phyloP scores from a whole-genome alignment of 768 basidiomycete genomes.

The Phylloporus sp. region DNA sequence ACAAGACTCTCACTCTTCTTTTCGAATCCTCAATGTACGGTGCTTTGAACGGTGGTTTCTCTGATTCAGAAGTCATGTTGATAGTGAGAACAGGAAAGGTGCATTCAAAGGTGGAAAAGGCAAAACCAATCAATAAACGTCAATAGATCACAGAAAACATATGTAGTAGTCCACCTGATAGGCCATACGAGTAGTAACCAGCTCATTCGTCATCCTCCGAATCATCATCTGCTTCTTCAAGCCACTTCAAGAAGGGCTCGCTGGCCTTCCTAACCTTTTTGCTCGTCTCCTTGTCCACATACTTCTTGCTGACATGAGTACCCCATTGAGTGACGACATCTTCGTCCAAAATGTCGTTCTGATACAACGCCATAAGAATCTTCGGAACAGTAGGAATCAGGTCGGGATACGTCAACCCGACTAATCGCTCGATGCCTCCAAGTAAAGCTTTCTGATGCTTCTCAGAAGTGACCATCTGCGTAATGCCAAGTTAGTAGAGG shows the following conservation, averaged over 20 bases:
- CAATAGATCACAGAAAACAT: conserved; percentile 13
- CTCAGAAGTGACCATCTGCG: conserved; percentile 83
- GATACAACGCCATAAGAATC: conserved; percentile 92
- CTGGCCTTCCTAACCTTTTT: conserved; percentile 96
- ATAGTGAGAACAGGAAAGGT: not conserved
- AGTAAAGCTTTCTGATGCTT: conserved; percentile 94
- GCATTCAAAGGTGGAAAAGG: not conserved
- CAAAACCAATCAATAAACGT: not conserved
- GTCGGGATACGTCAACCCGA: conserved; percentile 72
- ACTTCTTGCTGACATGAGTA: conserved; percentile 95
- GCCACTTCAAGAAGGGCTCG: conserved; percentile 96
- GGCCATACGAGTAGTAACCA: not conserved
- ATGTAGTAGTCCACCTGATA: not conserved
- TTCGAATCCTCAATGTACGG: conserved; percentile 45
- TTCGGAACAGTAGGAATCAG: conserved; percentile 75
- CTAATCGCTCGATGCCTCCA: conserved; percentile 86
- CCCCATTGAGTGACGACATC: conserved; percentile 90
- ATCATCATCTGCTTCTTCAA: conserved; percentile 83
- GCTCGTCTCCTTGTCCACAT: conserved; percentile 89
- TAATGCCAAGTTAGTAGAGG: conserved; percentile 5
- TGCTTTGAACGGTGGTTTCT: conserved; percentile 35
- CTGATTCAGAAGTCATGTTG: conserved; percentile 14
- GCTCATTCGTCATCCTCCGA: conserved; percentile 29
- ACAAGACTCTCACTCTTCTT: conserved; percentile 54
- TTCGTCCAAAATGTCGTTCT: conserved; percentile 89